These are phyloP conservation scores for Fusarium sacchari DNA, from an alignment of 2,329 filamentous ascomycete genomes.

Conservation along the genomic window DNA sequence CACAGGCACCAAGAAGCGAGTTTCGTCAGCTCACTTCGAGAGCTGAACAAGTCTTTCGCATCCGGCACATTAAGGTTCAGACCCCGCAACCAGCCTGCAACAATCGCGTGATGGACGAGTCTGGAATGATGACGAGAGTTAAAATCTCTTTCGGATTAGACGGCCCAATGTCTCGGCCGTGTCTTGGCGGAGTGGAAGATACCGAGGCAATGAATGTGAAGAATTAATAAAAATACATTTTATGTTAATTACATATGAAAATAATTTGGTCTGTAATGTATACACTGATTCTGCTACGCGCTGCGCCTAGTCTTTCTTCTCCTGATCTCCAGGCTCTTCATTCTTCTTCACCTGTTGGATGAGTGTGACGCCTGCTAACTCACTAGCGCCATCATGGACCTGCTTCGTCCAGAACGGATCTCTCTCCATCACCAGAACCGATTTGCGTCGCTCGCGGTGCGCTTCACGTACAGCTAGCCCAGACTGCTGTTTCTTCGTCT, in stretches of 20 bases:
- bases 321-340: conserved; percentile 7
- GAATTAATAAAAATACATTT: background rate
- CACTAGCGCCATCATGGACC: conserved; percentile 52
- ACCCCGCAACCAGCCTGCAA: background rate
- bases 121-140: background rate
- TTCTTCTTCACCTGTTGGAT: conserved; percentile 47
- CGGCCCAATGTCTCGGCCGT: background rate
- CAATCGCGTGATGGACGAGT: background rate
- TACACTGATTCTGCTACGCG: background rate
- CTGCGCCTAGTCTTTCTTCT: conserved; percentile 25
- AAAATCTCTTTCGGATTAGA: background rate
- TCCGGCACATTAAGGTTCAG: background rate
- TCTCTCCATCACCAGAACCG: conserved; percentile 45
- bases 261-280: background rate
- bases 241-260: background rate
- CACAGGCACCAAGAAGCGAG: background rate
- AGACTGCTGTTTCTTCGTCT: conserved; percentile 50
- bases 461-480: conserved; percentile 48
- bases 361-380: conserved; percentile 47
- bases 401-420: conserved; percentile 57
- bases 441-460: conserved; percentile 53
- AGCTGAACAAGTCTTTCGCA: background rate
- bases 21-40: background rate
- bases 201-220: background rate
- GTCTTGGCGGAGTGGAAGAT: background rate